phyloP scores from a whole-genome alignment of 352 stramenopile species.

The Globisporangium recalcitrans region DNA sequence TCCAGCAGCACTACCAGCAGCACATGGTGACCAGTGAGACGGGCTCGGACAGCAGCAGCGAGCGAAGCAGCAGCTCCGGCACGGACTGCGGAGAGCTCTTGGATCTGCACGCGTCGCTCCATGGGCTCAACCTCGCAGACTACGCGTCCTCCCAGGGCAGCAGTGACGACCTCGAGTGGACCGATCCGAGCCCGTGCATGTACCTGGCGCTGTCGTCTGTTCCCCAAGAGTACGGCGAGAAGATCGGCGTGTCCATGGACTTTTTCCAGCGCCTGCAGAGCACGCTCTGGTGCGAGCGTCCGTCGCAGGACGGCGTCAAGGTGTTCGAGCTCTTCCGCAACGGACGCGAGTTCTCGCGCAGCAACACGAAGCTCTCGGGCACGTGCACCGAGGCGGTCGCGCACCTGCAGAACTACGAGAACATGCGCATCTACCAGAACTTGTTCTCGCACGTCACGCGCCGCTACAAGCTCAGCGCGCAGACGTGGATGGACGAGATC shows the following conservation, averaged over 20 bases:
- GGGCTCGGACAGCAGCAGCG: constrained; percentile 16
- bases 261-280: constrained; percentile 60
- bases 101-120: constrained; percentile 29
- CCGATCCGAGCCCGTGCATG: constrained; percentile 18
- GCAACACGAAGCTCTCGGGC: constrained; percentile 41
- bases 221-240: constrained; percentile 44
- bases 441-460: constrained; percentile 37
- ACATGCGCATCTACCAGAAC: constrained; percentile 44
- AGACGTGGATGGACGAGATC: constrained; percentile 52
- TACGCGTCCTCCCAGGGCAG: constrained; percentile 14
- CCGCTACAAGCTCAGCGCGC: constrained; percentile 37
- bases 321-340: constrained; percentile 38
- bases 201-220: constrained; percentile 35
- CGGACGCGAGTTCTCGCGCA: constrained; percentile 43
- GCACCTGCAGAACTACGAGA: constrained; percentile 44
- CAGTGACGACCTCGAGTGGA: constrained; percentile 17
- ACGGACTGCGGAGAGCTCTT: constrained; percentile 10
- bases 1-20: neutral
- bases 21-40: constrained; percentile 7
- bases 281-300: constrained; percentile 33
- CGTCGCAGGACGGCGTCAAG: constrained; percentile 19
- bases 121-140: constrained; percentile 24
- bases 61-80: constrained; percentile 14
- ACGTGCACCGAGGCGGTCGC: constrained; percentile 30
- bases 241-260: constrained; percentile 56